Evolutionary conservation across 1,139 yeast species (phyloP).

Genomic region (Diutina siamensis): DNA sequence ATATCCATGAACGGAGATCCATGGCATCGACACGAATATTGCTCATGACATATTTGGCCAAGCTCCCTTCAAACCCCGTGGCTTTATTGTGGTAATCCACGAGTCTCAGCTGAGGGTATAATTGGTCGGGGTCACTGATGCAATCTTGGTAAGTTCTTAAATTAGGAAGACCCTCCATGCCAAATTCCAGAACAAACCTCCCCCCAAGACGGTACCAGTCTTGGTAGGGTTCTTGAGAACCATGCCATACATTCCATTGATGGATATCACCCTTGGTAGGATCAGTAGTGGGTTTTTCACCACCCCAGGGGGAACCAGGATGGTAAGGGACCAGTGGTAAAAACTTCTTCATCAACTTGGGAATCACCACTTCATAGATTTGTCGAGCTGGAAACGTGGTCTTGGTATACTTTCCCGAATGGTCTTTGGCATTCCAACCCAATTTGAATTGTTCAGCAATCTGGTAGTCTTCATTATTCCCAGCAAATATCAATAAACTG

Average conservation of each 20-base stretch:
- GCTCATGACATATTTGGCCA: slow-evolving; percentile 33
- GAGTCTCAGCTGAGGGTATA: slow-evolving; percentile 25
- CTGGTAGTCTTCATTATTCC: slow-evolving; percentile 38
- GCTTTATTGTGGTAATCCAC: slow-evolving; percentile 34
- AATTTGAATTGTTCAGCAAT: slow-evolving; percentile 24
- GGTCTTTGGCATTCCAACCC: slow-evolving; percentile 19
- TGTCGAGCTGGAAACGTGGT: slow-evolving; percentile 29
- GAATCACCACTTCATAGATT: slow-evolving; percentile 27
- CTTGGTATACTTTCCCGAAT: slow-evolving; percentile 17
- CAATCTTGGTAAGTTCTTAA: slow-evolving; percentile 17
- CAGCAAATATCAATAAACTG: slow-evolving; percentile 23
- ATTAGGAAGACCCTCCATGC: slow-evolving; percentile 31
- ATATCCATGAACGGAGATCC: slow-evolving; percentile 30
- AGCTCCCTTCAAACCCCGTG: slow-evolving; percentile 31
- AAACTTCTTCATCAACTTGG: slow-evolving; percentile 15
- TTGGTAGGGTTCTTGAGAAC: slow-evolving; percentile 31
- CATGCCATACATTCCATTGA: slow-evolving; percentile 43
- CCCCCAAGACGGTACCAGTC: slow-evolving; percentile 29
- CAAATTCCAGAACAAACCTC: slow-evolving; percentile 36
- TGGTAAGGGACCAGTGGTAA: slow-evolving; percentile 23
- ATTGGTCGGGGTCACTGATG: slow-evolving; percentile 20
- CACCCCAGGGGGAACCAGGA: slow-evolving; percentile 35
- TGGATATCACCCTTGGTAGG: slow-evolving; percentile 32
- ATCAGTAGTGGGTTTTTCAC: slow-evolving; percentile 18
- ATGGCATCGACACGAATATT: slow-evolving; percentile 22